These are phyloP conservation scores for Naegleria gruberi DNA, from an alignment of 208 protist species.

Conservation along the genomic window DNA sequence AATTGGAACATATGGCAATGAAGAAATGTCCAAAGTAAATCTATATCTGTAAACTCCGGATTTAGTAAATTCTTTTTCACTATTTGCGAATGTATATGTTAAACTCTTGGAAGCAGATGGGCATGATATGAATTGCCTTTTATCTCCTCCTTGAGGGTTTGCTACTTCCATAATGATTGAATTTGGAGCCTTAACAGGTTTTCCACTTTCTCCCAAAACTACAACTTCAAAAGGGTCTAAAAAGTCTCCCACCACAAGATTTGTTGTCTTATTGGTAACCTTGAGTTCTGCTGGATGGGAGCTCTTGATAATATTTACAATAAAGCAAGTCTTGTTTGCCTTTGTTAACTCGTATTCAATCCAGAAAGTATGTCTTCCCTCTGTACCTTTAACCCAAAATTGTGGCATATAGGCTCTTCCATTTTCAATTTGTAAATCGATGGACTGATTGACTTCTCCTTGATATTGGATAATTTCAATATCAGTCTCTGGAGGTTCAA, in stretches of 20 bases:
- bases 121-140: background rate
- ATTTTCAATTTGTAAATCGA: background rate
- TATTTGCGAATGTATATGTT: background rate
- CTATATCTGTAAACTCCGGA: background rate
- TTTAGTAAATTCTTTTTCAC: background rate
- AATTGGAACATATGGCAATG: background rate
- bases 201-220: background rate
- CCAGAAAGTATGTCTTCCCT: background rate
- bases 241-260: background rate
- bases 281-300: background rate
- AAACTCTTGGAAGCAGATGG: background rate
- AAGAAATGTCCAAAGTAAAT: background rate
- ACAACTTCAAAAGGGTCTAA: background rate
- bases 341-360: background rate
- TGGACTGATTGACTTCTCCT: background rate
- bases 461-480: background rate
- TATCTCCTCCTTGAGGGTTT: background rate
- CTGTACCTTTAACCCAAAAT: background rate
- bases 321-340: background rate
- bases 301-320: background rate
- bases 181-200: background rate
- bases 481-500: background rate
- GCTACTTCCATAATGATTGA: background rate
- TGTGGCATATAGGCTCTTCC: background rate
- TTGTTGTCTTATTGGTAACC: background rate